A percentile compares a stretch with the other conserved stretches of the same genome.
Evolutionary conservation across 176 grass and related monocot species (phyloP).

Genomic region (Secale cereale): DNA sequence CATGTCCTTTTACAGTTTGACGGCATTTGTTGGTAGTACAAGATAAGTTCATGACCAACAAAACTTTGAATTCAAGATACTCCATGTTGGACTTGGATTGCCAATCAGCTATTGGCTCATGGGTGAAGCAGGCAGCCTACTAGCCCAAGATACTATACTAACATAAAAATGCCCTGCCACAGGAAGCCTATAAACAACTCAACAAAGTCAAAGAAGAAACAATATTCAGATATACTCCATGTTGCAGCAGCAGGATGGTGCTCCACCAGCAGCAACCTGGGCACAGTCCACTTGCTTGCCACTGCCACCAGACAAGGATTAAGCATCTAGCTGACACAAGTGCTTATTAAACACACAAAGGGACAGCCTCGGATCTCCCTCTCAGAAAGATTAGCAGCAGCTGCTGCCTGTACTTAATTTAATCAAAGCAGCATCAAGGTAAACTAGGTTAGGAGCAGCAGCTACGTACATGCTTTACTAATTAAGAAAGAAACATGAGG

Average conservation of each 20-base stretch:
- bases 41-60: background rate
- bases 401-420: background rate
- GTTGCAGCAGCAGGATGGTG: background rate
- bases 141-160: background rate
- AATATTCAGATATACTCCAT: conserved; percentile 5
- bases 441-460: background rate
- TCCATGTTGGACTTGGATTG: background rate
- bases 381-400: background rate
- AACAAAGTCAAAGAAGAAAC: conserved; percentile 31
- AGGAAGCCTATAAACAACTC: background rate
- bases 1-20: too few species aligned
- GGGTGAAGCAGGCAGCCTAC: background rate
- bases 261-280: background rate
- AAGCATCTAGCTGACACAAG: background rate
- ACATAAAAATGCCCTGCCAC: background rate
- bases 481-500: background rate
- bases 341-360: conserved; percentile 6
- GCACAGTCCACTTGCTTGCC: background rate
- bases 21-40: too few species aligned
- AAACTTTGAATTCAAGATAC: background rate
- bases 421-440: background rate
- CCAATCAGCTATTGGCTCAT: background rate
- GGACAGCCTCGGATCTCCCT: background rate
- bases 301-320: conserved; percentile 16
- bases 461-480: background rate